Evolutionary conservation across 1,284 basidiomycete genomes (phyloP), one percentile per base, ranked within the genome.

Genomic region (Trametes sp.): DNA sequence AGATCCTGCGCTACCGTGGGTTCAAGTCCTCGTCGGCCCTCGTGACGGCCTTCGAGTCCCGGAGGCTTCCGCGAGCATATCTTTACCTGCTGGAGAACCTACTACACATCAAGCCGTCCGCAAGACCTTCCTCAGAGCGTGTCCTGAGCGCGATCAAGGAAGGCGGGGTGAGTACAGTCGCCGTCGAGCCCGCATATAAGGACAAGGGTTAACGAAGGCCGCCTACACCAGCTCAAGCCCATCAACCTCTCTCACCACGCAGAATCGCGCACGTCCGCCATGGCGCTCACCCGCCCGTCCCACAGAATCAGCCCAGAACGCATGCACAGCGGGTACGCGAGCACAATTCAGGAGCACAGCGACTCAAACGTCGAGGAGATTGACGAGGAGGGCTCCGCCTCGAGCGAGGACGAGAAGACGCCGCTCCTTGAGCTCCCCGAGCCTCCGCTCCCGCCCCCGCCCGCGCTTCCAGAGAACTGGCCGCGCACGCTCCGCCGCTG

Each of bases 1-100:
- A 95, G 72, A 92, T 98, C n/a, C 66, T 84, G 54, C 69, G 72
- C 2, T 98, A 96, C 77, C 74, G 81, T 26, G 95, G 95, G 1
- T 95, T 95, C 78, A 87, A 85, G 66, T 82, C 84, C 0, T 84
- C 81, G 0, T 67, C 83, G 1, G 75, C 78, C 0, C 69, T 90
- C 29, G 77, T 80, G 1, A 75, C 83, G 0, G 75, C 81, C 0
- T 92, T 94, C 64, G 85, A 88, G 62, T 80, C 87, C 5, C 82
- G 93, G 14, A 84, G 87, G 31, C 77, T 96, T 0, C 90, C 94
- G 4, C 78, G 84, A 4, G 82, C 87, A 1, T 86, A 91, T 63
- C 77, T 95, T 2, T 77, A 91, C 0, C 76, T 96, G 16, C 77
- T 97, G 16, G 90, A 94, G 65, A 83, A 83, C 51, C 79, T 96